Conservation (phyloP, 2,329 filamentous ascomycete genomes). For the Fusarium tjaetaba region DNA sequence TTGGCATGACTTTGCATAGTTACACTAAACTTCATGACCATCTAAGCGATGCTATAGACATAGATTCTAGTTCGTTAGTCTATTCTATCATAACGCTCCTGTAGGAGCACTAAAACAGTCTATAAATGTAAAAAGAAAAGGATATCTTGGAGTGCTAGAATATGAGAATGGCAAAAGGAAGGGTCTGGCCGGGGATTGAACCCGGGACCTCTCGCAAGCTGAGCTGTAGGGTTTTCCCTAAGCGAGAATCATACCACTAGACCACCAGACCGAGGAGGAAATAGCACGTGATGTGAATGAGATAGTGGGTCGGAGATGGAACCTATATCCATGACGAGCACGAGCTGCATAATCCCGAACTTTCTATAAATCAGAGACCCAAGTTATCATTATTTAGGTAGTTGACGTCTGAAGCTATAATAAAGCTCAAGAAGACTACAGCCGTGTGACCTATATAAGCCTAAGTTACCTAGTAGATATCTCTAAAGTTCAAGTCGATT, state of each 20-base stretch:
- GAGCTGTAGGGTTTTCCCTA: slow-evolving; percentile 61
- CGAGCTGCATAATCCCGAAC: not conserved
- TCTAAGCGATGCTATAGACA: rapidly evolving
- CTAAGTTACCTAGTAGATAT: not conserved
- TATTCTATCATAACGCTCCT: too few species aligned
- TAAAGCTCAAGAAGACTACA: rapidly evolving
- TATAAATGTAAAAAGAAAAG: not conserved
- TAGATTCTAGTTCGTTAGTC: rapidly evolving
- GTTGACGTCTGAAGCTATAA: rapidly evolving
- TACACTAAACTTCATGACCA: rapidly evolving
- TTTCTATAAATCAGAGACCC: rapidly evolving
- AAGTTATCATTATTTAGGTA: too few species aligned
- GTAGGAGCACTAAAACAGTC: too few species aligned
- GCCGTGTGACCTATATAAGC: rapidly evolving
- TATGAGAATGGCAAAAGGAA: slow-evolving; percentile 30
- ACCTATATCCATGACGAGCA: rapidly evolving
- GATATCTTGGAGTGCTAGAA: rapidly evolving
- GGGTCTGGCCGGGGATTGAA: slow-evolving; percentile 59
- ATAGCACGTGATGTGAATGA: not conserved
- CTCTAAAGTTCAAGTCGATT: not conserved
- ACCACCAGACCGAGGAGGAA: slow-evolving; percentile 57
- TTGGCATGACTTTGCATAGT: rapidly evolving
- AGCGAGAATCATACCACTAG: slow-evolving; percentile 79
- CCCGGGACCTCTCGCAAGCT: slow-evolving; percentile 57
- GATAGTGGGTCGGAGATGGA: rapidly evolving